Conservation (phyloP, 2,329 filamentous ascomycete species). For the Teratosphaeriaceae sp. region DNA sequence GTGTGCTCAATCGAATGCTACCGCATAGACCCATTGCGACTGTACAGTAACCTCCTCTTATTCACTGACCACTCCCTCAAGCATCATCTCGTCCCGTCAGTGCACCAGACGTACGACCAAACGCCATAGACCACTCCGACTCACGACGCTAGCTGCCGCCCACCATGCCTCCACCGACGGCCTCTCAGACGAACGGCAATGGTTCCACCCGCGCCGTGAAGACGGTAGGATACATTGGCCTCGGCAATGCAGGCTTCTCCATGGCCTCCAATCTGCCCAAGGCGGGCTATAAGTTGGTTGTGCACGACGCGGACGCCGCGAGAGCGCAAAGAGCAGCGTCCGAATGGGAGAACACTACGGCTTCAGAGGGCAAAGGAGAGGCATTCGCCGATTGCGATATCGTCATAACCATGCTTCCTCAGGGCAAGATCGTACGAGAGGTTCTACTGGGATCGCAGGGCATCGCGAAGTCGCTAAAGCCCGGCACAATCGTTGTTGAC, state of each 20-base stretch:
- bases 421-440: conserved; percentile 30
- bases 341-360: conserved; percentile 25
- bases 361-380: conserved; percentile 18
- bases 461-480: conserved; percentile 24
- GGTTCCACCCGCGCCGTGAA: conserved; percentile 16
- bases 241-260: conserved; percentile 29
- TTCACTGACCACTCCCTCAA: no score
- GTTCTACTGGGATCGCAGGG: conserved; percentile 26
- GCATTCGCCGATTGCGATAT: conserved; percentile 29
- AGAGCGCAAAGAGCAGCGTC: conserved; percentile 19
- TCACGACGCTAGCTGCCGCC: no score
- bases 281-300: conserved; percentile 26
- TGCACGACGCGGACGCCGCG: conserved; percentile 25
- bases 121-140: no score
- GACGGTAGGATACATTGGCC: conserved; percentile 29
- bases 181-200: conserved; percentile 8
- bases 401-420: conserved; percentile 31
- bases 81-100: no score
- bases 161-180: conserved; percentile 8
- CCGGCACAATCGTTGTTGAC: conserved; percentile 29
- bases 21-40: no score
- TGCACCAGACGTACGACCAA: no score
- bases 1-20: not conserved
- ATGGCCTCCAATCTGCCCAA: conserved; percentile 30
- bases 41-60: no score